Evolutionary conservation across 352 stramenopile genomes (phyloP), one percentile per base, ranked within the genome.

Genomic region (Globisporangium alternatum): DNA sequence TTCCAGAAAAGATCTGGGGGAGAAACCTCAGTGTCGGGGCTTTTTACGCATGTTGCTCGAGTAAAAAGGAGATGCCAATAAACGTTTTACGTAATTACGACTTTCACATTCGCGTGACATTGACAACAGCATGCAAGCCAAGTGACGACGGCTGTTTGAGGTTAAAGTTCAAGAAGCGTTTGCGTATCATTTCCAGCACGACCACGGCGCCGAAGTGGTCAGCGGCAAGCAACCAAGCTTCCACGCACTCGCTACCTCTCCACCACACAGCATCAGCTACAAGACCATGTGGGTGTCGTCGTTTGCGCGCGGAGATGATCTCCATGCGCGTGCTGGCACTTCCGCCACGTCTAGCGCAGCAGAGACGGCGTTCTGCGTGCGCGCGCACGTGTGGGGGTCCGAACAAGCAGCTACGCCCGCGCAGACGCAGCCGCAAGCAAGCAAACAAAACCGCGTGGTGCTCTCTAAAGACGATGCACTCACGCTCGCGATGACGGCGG

Each of bases 261-360:
- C 35, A 41, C 53, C 39, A 68, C 56, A 31, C 51, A 44, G 30
- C 22, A 44, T 31, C 41, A 35, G 25, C 45, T 41, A 10, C 10
- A 12, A 15, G 33, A 21, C 7, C 52, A 86, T 86, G 77, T 86
- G 77, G 77, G 73, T 86, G 68, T 86, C 77, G 44, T 86, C 77
- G 44, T 86, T 86, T 52, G 75, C 77, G 13, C 56, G 57, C 13
- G 63, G 28, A 43, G 30, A 25, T 13, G 53, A 48, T 44, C 19
- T 33, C 9, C 37, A 43, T 55, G 52, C 37, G 3, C 19, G 31
- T 43, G 25, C 25, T 28, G 25, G 25, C 25, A 12, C 28, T 39
- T 28, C 51, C 31, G 5, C 31, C 28, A 25, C 19, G 37, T n/a
- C 22, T 8, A 47, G 39, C 21, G 17, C 72, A 56, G 31, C 37